Conservation (phyloP, 805 yeast species). For the Metschnikowia baotianmanensis region DNA sequence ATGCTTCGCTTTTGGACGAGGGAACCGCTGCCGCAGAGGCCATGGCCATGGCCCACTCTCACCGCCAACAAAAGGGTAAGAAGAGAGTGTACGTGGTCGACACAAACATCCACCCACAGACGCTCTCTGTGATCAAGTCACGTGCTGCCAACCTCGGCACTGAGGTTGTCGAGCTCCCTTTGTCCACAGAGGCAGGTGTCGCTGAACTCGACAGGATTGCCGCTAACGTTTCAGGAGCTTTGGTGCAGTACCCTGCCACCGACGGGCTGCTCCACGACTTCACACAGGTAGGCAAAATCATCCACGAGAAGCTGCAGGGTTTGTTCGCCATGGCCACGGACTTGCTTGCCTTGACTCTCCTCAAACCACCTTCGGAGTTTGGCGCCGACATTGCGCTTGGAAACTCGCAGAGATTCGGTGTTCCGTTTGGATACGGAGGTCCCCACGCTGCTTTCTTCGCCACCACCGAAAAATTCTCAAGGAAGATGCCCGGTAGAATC, state of each 20-base stretch:
- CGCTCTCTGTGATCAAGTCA: slow-evolving; percentile 71
- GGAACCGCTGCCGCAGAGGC: slow-evolving; percentile 99
- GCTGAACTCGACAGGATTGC: slow-evolving; percentile 24
- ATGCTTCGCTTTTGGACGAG: slow-evolving; percentile 92
- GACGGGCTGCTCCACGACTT: slow-evolving; percentile 61
- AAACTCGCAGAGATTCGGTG: slow-evolving; percentile 93
- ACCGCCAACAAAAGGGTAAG: slow-evolving; percentile 64
- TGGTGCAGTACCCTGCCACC: slow-evolving; percentile 89
- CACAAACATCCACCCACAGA: slow-evolving; percentile 76
- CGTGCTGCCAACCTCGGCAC: slow-evolving; percentile 77
- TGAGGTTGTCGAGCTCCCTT: slow-evolving; percentile 56
- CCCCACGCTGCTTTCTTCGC: slow-evolving; percentile 99
- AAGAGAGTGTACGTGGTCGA: slow-evolving; percentile 71
- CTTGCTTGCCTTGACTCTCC: slow-evolving; percentile 78
- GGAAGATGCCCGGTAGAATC: slow-evolving; percentile 95
- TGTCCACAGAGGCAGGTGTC: slow-evolving; percentile 41
- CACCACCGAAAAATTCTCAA: slow-evolving; percentile 71
- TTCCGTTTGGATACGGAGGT: slow-evolving; percentile 97
- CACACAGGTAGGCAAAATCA: slow-evolving; percentile 53
- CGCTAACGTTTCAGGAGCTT: slow-evolving; percentile 65
- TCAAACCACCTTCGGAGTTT: slow-evolving; percentile 79
- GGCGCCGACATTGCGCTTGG: slow-evolving; percentile 95
- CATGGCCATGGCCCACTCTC: slow-evolving; percentile 80
- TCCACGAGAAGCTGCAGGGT: slow-evolving; percentile 69
- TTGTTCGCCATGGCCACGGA: slow-evolving; percentile 87